Conservation (phyloP, 495 filamentous ascomycete species). For the Penicillium longicatenatum region DNA sequence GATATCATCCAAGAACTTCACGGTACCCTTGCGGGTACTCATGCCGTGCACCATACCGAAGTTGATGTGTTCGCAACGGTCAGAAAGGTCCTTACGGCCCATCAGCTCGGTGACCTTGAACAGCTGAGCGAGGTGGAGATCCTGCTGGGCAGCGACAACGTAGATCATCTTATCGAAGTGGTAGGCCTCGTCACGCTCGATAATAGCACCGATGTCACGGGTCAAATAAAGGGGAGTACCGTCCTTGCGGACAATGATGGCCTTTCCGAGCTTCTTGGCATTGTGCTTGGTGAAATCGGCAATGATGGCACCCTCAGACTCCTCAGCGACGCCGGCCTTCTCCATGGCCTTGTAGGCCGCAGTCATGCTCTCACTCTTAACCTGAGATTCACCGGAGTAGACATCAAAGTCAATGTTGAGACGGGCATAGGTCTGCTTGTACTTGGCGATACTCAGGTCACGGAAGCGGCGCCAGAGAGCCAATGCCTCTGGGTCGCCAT, state of each 20-base stretch:
- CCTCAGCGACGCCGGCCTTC: constrained; percentile 71
- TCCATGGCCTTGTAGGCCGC: constrained; percentile 63
- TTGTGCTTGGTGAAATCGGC: constrained; percentile 81
- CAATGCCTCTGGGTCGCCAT: constrained; percentile 73
- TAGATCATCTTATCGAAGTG: constrained; percentile 78
- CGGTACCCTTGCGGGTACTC: constrained; percentile 69
- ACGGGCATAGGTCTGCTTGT: constrained; percentile 78
- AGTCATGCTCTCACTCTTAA: constrained; percentile 78
- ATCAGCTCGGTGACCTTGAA: constrained; percentile 72
- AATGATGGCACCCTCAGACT: constrained; percentile 85
- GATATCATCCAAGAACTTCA: constrained; percentile 71
- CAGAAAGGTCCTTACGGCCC: constrained; percentile 61
- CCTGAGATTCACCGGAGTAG: constrained; percentile 94
- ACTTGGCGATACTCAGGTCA: constrained; percentile 83
- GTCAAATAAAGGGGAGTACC: constrained; percentile 72
- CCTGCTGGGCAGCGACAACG: constrained; percentile 69
- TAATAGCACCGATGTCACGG: constrained; percentile 68
- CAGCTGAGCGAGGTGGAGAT: constrained; percentile 70
- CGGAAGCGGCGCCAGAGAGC: constrained; percentile 86
- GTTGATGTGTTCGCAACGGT: constrained; percentile 68
- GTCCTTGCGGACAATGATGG: constrained; percentile 66
- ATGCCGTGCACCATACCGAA: constrained; percentile 75
- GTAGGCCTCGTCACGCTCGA: constrained; percentile 63
- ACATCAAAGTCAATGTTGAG: constrained; percentile 93
- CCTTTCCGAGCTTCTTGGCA: constrained; percentile 68